These are phyloP conservation scores for Debaryomyces sp. DNA, from an alignment of 1,139 yeast genomes.

Conservation along the genomic window DNA sequence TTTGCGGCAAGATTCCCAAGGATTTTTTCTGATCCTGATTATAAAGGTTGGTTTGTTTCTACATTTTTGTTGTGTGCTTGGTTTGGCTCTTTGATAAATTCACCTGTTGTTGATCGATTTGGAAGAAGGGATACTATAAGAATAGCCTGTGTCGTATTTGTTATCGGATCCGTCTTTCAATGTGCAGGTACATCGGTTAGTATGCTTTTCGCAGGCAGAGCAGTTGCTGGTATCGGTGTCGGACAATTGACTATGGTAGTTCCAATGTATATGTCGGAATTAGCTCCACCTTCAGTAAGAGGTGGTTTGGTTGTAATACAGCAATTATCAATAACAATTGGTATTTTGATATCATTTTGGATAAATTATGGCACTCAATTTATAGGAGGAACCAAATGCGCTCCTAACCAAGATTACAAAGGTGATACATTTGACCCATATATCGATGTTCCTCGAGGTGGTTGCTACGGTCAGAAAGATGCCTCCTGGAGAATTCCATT, in stretches of 20 bases:
- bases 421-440: conserved; percentile 3
- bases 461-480: conserved; percentile 11
- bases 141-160: conserved; percentile 25
- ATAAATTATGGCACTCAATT: conserved; percentile 12
- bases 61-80: conserved; percentile 25
- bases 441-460: conserved; percentile 4
- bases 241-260: conserved; percentile 22
- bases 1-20: conserved; percentile 17
- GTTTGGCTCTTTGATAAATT: conserved; percentile 24
- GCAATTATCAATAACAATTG: conserved; percentile 13
- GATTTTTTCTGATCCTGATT: conserved; percentile 22
- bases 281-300: conserved; percentile 20
- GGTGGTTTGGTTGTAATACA: conserved; percentile 12
- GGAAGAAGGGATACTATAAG: conserved; percentile 39
- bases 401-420: conserved; percentile 4
- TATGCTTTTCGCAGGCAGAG: conserved; percentile 8
- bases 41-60: conserved; percentile 27
- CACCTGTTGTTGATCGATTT: conserved; percentile 25
- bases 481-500: conserved; percentile 19
- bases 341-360: conserved; percentile 14
- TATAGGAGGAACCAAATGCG: conserved; percentile 13
- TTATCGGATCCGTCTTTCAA: conserved; percentile 42
- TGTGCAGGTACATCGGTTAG: conserved; percentile 16
- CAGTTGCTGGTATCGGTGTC: conserved; percentile 9
- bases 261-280: conserved; percentile 27